Conservation (phyloP, 176 grass and related monocot genomes). For the Ampelocalamus luodianensis region DNA sequence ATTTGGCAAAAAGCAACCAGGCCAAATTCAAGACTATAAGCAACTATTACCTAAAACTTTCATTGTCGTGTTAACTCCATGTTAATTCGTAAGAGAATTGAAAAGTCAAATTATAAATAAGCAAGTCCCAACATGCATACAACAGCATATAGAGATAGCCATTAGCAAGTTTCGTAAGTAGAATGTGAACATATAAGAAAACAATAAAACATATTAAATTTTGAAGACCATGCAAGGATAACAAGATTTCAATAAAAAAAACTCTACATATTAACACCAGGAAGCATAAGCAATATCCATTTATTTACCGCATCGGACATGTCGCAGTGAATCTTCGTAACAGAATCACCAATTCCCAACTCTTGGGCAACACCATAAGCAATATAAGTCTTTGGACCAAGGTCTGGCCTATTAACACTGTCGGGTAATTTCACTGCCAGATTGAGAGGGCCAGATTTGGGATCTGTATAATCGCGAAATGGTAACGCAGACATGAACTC, state of each 20-base stretch:
- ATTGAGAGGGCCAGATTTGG: constrained; percentile 70
- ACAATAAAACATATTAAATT: not conserved
- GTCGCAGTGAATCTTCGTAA: constrained; percentile 91
- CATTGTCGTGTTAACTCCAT: not conserved
- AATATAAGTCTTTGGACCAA: constrained; percentile 89
- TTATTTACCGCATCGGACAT: constrained; percentile 87
- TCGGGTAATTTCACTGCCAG: constrained; percentile 62
- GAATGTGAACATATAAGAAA: not conserved
- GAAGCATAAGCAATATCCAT: not conserved
- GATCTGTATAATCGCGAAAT: constrained; percentile 82
- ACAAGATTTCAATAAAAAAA: not conserved
- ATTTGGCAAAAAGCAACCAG: not conserved
- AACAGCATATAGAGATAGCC: not conserved
- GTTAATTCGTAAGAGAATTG: too few relatives aligned
- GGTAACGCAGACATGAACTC: constrained; percentile 80
- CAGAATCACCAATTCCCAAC: constrained; percentile 80
- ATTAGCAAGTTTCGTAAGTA: too few relatives aligned
- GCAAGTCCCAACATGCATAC: not conserved
- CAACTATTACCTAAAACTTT: not conserved
- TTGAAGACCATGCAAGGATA: not conserved
- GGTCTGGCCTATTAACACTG: constrained; percentile 58
- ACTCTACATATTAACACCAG: not conserved
- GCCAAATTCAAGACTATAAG: not conserved
- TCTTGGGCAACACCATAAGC: constrained; percentile 85
- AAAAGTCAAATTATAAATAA: not conserved